phyloP scores from a whole-genome alignment of 306 rosid genomes.

The Myrica gale region DNA sequence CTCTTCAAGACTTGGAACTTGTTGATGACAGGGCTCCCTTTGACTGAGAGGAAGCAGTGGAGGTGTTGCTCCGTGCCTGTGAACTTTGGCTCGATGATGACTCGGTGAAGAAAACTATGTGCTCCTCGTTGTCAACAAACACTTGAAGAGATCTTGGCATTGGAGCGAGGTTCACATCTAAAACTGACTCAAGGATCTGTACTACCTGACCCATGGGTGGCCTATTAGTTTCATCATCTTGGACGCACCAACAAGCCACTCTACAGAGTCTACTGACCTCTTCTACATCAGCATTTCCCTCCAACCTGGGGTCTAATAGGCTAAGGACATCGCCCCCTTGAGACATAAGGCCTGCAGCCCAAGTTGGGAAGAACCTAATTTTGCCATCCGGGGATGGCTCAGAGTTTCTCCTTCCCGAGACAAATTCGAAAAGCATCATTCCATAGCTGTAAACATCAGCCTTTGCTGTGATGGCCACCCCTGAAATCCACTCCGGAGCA shows the following conservation, averaged over 20 bases:
- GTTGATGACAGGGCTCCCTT: constrained; percentile 32
- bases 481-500: constrained; percentile 92
- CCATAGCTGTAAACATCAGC: constrained; percentile 93
- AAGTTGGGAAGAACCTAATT: constrained; percentile 56
- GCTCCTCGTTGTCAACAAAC: constrained; percentile 51
- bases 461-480: constrained; percentile 75
- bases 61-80: constrained; percentile 36
- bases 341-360: constrained; percentile 41
- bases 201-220: constrained; percentile 84
- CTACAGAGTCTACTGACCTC: constrained; percentile 50
- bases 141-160: constrained; percentile 55
- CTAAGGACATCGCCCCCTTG: constrained; percentile 48
- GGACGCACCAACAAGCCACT: constrained; percentile 87
- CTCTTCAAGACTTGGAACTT: constrained; percentile 27
- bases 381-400: constrained; percentile 57
- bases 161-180: constrained; percentile 58
- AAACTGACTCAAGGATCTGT: constrained; percentile 70
- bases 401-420: constrained; percentile 76
- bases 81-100: constrained; percentile 55
- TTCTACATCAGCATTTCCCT: constrained; percentile 46
- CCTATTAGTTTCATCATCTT: constrained; percentile 66
- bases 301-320: constrained; percentile 57
- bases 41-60: constrained; percentile 41
- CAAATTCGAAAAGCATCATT: constrained; percentile 84
- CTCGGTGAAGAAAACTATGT: constrained; percentile 56